Evolutionary conservation across 805 yeast genomes (phyloP).

Genomic region (Candida multigemmis): DNA sequence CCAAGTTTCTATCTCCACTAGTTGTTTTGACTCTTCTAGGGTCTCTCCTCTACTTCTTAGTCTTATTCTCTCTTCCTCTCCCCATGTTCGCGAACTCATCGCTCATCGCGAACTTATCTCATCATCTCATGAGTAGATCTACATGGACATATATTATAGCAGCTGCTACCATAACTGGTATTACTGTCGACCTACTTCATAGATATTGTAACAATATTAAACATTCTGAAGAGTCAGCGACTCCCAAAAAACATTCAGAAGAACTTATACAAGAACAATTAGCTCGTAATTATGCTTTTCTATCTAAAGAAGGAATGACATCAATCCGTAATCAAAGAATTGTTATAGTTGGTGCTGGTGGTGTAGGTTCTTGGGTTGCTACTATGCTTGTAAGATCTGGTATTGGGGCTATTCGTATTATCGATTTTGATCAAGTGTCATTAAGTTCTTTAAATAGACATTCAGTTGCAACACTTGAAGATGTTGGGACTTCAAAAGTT

Average conservation of each 20-base stretch:
- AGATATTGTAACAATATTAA: conserved; percentile 5
- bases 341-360: conserved; percentile 90
- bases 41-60: conserved; percentile 1
- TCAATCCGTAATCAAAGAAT: conserved; percentile 63
- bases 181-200: conserved; percentile 27
- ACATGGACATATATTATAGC: conserved; percentile 8
- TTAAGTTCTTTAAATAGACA: conserved; percentile 88
- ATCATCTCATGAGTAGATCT: conserved; percentile 6
- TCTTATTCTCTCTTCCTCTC: background rate
- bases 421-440: conserved; percentile 96
- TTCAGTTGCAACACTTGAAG: conserved; percentile 83
- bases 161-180: conserved; percentile 15
- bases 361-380: conserved; percentile 96
- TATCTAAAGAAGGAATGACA: conserved; percentile 77
- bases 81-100: background rate
- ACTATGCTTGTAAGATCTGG: conserved; percentile 92
- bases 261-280: conserved; percentile 82
- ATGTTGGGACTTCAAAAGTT: conserved; percentile 91
- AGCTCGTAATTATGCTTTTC: conserved; percentile 87
- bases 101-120: conserved; percentile 1
- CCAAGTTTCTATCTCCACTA: too few species aligned
- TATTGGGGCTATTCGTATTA: conserved; percentile 62
- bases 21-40: conserved; percentile 1
- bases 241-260: conserved; percentile 30
- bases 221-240: background rate